These are phyloP conservation scores for Lecanicillium sp. DNA, from an alignment of 2,329 filamentous ascomycete species.

Conservation along the genomic window DNA sequence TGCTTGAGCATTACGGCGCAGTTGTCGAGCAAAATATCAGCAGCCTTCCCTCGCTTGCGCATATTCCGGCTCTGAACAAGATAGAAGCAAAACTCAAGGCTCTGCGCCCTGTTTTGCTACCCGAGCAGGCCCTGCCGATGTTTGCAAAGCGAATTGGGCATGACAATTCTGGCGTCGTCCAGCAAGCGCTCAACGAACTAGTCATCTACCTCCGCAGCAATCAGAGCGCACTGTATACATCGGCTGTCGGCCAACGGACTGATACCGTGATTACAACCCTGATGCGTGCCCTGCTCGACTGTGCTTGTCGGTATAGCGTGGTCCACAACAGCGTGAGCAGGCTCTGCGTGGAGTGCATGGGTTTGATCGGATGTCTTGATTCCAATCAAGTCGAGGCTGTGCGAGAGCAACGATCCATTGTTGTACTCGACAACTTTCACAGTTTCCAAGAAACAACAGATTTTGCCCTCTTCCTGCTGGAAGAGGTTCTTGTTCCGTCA, in stretches of 20 bases:
- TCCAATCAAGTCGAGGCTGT: slow-evolving; percentile 79
- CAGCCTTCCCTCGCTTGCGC: slow-evolving; percentile 69
- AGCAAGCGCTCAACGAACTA: slow-evolving; percentile 73
- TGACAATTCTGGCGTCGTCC: slow-evolving; percentile 79
- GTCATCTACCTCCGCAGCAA: slow-evolving; percentile 63
- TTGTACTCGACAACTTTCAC: slow-evolving; percentile 82
- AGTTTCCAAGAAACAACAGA: slow-evolving; percentile 69
- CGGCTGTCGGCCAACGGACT: slow-evolving; percentile 76
- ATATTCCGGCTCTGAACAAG: slow-evolving; percentile 61
- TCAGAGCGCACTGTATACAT: slow-evolving; percentile 72
- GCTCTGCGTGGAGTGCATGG: slow-evolving; percentile 74
- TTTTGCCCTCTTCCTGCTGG: slow-evolving; percentile 78
- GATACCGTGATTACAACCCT: slow-evolving; percentile 65
- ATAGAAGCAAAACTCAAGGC: slow-evolving; percentile 58
- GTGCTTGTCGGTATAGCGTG: slow-evolving; percentile 70
- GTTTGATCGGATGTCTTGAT: slow-evolving; percentile 85
- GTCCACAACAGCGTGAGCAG: slow-evolving; percentile 58
- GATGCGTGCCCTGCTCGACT: slow-evolving; percentile 75
- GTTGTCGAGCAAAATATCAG: slow-evolving; percentile 60
- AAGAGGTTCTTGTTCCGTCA: slow-evolving; percentile 81
- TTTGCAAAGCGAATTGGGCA: slow-evolving; percentile 70
- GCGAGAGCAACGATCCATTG: slow-evolving; percentile 71
- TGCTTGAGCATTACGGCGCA: slow-evolving; percentile 55
- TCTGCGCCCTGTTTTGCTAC: slow-evolving; percentile 44
- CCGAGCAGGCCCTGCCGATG: slow-evolving; percentile 57